Evolutionary conservation across 2,329 filamentous ascomycete genomes (phyloP).

Genomic region (Emergomyces pasteurianus): DNA sequence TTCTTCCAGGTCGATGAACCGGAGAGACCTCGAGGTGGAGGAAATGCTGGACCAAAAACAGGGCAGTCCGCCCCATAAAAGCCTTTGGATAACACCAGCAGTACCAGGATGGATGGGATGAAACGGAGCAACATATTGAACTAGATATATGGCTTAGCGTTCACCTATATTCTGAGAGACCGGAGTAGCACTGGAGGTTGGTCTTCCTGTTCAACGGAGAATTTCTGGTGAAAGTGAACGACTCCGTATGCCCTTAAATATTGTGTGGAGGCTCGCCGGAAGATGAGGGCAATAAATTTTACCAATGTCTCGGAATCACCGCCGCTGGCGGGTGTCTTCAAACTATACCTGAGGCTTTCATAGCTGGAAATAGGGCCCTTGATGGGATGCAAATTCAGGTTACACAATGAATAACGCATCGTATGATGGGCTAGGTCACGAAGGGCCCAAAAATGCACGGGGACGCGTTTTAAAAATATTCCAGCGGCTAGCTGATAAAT

Average conservation of each 20-base stretch:
- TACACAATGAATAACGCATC: background rate
- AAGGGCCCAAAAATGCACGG: background rate
- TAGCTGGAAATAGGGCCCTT: background rate
- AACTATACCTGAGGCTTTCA: background rate
- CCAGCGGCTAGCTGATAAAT: background rate
- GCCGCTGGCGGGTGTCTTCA: background rate
- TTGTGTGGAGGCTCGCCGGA: background rate
- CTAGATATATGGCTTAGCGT: background rate
- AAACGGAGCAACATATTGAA: background rate
- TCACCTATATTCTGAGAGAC: background rate
- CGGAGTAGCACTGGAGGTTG: background rate
- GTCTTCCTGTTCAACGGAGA: background rate
- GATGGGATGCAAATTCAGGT: background rate
- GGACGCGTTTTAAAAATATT: background rate
- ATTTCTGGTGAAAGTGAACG: background rate
- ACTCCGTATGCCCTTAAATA: no score
- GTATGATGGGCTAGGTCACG: background rate
- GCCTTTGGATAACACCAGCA: background rate
- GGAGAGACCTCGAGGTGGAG: background rate
- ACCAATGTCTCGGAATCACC: background rate
- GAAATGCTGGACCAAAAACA: background rate
- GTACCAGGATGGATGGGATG: background rate
- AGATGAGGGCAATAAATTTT: background rate
- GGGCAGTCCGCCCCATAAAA: background rate
- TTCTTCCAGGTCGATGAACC: background rate